Base-by-base conservation (phyloP, 371 early-diverging fungal genomes). In the Chytridium lagenaria region DNA sequence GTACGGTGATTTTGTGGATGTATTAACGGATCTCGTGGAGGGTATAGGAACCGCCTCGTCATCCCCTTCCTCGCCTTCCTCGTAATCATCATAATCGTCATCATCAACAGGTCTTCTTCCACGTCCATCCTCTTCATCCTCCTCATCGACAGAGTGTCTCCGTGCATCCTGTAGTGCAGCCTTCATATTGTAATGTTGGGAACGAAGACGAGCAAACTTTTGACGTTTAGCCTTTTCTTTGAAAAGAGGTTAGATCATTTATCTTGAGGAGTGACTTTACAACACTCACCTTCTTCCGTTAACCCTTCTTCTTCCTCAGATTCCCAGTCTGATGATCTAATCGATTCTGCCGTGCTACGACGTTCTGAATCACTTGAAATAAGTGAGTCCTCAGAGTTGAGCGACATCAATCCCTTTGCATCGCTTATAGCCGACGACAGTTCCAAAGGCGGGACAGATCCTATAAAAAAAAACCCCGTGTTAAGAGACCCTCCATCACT, bases 181-280 rank as follows among this genome's bases (percentile, higher is more conserved):
- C 63, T 87, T 87, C 92, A 93, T 93, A 76, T 94, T 90, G 83
- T 95, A 95, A 79, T 95, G 95, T 76, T 92, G 81, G 1, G 93
- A 85, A 44, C 95, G 84, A 69, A 91, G 79, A 68, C 83, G 82
- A 63, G 89, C 89, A 80, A 95, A 95, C 77, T 89, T 88, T 80
- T 59, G 23, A 26, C 74, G 82, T 50, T 68, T 57, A 40, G 68
- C 77, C 28, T 37, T 37, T 44, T 82, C 82, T 80, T 70, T 23
- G 15, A 22, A 59, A 57, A 52, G 10, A 22, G 26, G 49, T 50
- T 44, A 38, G 31, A 1, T 2, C 19, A 5, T n/a, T n/a, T n/a
- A n/a, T n/a, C n/a, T n/a, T n/a, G n/a, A n/a, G n/a, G n/a, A n/a
- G n/a, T n/a, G n/a, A n/a, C n/a, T 34, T 69, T 50, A 44, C 30